Base-by-base conservation (phyloP, 116 monocot species). In the Posidonia oceanica region DNA sequence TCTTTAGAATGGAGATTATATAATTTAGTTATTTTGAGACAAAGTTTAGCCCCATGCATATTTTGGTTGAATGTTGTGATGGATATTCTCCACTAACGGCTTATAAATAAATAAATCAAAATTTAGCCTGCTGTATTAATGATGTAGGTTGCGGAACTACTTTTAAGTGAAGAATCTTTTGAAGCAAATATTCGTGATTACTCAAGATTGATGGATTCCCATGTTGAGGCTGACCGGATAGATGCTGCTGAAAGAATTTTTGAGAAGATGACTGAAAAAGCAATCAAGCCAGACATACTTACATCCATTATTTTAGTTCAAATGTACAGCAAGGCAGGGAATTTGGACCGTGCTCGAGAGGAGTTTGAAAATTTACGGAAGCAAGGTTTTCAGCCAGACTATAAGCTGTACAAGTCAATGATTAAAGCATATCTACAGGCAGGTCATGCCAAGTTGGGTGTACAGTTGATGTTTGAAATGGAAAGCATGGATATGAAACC, bases 281-380 rank as follows among this genome's bases (percentile, higher is more conserved):
- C 81, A 63, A 77, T 98, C 36, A 36, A 68, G 40, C 83, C 93
- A 16, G 97, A 98, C 64, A 65, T 84, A 18, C 48, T 92, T 3
- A 82, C 80, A 29, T 79, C 67, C 51, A 77, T 80, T 42, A 79
- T 80, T 7, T 74, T 92, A 29, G 74, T 98, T 21, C 87, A 90
- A 64, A 87, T 98, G 93, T 91, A 98, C 59, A 72, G 89, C 84
- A 82, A 81, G 59, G 52, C 74, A 7, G 97, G 92, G 11, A 79
- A 87, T 62, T 78, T 87, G 22, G 81, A 84, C 5, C 77, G 74
- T 40, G 82, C 89, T 8, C 76, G 81, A 60, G 72, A 83, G 36
- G 82, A 85, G 10, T 98, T 92, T 62, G 78, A 87, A 18, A 80
- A 48, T 63, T 65, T 89, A 61, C 76, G n/a, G 44, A 75, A 67